Evolutionary conservation across 2,329 filamentous ascomycete genomes (phyloP).

Genomic region (Phaeosphaeriaceae sp.): DNA sequence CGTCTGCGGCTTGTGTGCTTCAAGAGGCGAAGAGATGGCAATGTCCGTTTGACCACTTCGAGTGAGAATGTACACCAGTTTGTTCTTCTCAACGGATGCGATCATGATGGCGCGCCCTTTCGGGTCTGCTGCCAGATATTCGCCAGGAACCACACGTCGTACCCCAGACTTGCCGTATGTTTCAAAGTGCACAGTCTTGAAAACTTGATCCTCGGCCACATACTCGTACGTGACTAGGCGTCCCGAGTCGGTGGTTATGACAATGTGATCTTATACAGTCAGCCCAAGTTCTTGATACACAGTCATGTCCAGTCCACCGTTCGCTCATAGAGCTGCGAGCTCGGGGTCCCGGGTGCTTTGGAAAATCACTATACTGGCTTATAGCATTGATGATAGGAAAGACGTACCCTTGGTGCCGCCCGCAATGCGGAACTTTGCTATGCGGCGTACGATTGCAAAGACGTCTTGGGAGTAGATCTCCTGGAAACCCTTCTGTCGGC

Average conservation of each 20-base stretch:
- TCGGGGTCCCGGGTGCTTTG: slow-evolving; percentile 44
- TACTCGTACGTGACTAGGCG: slow-evolving; percentile 95
- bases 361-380: slow-evolving; percentile 57
- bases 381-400: slow-evolving; percentile 31
- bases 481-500: slow-evolving; percentile 82
- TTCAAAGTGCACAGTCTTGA: slow-evolving; percentile 89
- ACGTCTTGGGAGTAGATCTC: slow-evolving; percentile 90
- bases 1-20: slow-evolving; percentile 92
- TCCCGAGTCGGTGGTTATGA: slow-evolving; percentile 93
- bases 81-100: slow-evolving; percentile 96
- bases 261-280: slow-evolving; percentile 81
- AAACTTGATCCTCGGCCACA: slow-evolving; percentile 81
- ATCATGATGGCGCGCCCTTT: slow-evolving; percentile 95
- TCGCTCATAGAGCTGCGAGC: slow-evolving; percentile 29
- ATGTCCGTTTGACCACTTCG: slow-evolving; percentile 92
- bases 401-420: slow-evolving; percentile 93
- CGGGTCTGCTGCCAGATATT: slow-evolving; percentile 94
- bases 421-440: slow-evolving; percentile 88
- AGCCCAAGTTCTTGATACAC: slow-evolving; percentile 39
- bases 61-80: slow-evolving; percentile 98
- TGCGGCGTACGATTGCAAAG: slow-evolving; percentile 90
- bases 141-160: slow-evolving; percentile 89
- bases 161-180: slow-evolving; percentile 98
- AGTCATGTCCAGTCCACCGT: slow-evolving; percentile 36
- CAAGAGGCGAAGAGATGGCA: slow-evolving; percentile 94